phyloP scores from a whole-genome alignment of 768 basidiomycete species.

The Lentinula boryana region DNA sequence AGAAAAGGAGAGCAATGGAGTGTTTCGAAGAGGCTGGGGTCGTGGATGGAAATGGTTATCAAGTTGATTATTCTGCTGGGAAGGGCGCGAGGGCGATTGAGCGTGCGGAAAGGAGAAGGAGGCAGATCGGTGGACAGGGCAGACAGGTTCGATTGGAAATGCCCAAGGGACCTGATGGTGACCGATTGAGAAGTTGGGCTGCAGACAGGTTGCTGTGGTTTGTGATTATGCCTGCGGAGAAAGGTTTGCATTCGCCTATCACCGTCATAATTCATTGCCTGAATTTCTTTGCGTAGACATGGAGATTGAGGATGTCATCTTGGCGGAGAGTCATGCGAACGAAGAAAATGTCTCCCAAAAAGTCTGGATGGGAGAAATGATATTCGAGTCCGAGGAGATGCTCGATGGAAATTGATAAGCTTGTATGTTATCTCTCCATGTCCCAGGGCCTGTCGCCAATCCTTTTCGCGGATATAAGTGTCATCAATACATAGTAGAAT shows the following conservation, averaged over 20 bases:
- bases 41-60: too few relatives aligned
- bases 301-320: background rate
- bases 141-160: background rate
- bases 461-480: too few relatives aligned
- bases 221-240: background rate
- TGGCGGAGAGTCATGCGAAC: background rate
- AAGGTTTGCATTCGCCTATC: background rate
- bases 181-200: background rate
- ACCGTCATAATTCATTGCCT: background rate
- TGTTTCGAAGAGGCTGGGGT: background rate
- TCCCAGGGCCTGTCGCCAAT: too few relatives aligned
- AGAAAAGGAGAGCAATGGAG: background rate
- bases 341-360: background rate
- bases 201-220: background rate
- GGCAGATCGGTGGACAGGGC: background rate
- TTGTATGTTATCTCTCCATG: too few relatives aligned
- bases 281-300: background rate
- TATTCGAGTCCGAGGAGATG: background rate
- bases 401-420: background rate
- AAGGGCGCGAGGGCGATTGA: slow-evolving; percentile 2
- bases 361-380: background rate
- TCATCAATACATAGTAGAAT: too few relatives aligned
- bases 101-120: background rate
- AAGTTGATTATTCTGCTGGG: background rate
- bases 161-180: background rate